Base-by-base conservation (phyloP, 1,139 yeast species). In the Pichia sp. region DNA sequence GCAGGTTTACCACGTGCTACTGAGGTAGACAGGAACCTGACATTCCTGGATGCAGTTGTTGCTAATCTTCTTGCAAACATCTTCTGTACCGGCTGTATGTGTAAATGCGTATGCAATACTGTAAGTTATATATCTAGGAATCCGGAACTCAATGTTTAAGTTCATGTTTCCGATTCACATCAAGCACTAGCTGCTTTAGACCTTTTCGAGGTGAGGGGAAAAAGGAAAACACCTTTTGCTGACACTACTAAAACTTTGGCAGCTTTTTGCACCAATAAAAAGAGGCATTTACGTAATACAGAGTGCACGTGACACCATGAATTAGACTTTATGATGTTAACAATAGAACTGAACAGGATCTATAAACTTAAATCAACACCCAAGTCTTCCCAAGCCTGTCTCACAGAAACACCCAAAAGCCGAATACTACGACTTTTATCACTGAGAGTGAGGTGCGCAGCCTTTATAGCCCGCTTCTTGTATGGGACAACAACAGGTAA, bases 361-460 rank as follows among this genome's bases (percentile, higher is more conserved):
- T 51, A 54, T 49, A 54, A 41, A 30, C 48, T 36, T 2, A 55
- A 17, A 48, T 56, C 57, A 38, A 58, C 43, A 3, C 57, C 57
- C 16, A 52, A 45, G 8, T 51, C 57, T 24, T 59, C 61, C 62
- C 62, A 59, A 4, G 51, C 29, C 67, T 93, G 98, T 65, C 97
- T 80, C 52, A 93, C 82, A 62, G 86, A 89, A 54, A 87, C 84
- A 8, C 92, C 86, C 53, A 81, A 78, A 66, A 83, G 85, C 64
- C 99, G 79, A 2, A 93, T 89, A 6, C 70, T 72, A 68, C 99
- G 79, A 65, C 78, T 85, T 53, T 77, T 79, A 67, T 93, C 97
- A 61, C 88, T 96, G 60, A 93, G 73, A 0, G 79, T 84, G 1
- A 64, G 65, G 1, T 73, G 74, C 51, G 89, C 72, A 9, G 75